These are phyloP conservation scores for Xanthoconium purpureum DNA, from an alignment of 768 basidiomycete genomes.

Conservation along the genomic window DNA sequence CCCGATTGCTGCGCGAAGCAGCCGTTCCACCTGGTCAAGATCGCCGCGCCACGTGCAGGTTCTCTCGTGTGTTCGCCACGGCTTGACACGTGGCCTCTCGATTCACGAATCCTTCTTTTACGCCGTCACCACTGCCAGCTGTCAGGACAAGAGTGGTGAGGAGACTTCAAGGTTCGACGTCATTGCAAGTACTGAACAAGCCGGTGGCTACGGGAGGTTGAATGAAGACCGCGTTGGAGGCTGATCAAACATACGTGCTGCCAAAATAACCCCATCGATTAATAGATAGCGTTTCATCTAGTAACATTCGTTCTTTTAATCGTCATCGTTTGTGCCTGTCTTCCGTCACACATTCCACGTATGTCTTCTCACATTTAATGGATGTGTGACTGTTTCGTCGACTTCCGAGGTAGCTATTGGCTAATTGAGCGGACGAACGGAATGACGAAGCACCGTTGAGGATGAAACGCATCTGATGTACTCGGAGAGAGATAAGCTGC, in stretches of 20 bases:
- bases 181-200: too few species aligned
- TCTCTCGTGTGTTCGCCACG: too few species aligned
- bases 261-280: neutral
- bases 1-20: too few species aligned
- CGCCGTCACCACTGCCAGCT: too few species aligned
- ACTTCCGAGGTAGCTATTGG: neutral
- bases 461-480: neutral
- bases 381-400: neutral
- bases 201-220: too few species aligned
- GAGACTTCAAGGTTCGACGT: too few species aligned
- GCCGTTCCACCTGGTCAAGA: too few species aligned
- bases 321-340: neutral
- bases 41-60: too few species aligned
- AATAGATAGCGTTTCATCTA: neutral
- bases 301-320: neutral
- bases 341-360: neutral
- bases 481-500: neutral
- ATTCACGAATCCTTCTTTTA: too few species aligned
- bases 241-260: neutral
- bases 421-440: neutral
- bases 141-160: too few species aligned
- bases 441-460: conserved; percentile 9
- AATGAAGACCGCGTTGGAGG: too few species aligned
- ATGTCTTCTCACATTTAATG: neutral
- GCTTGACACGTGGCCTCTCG: too few species aligned